Base-by-base conservation (phyloP, 306 rosid species). In the Prunus armeniaca region DNA sequence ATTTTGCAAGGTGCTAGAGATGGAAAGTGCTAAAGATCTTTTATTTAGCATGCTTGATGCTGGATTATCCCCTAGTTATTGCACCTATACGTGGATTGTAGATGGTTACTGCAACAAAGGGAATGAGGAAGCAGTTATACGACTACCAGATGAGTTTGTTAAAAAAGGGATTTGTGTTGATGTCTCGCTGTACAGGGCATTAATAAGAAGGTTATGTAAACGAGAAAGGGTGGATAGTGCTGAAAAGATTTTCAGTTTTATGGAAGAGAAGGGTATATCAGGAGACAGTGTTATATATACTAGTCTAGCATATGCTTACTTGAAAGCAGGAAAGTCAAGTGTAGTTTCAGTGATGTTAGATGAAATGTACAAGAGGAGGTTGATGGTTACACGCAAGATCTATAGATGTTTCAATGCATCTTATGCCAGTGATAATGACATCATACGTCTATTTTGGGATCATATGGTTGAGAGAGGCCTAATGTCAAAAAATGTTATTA, bases 141-240 rank as follows among this genome's bases (percentile, higher is more conserved):
- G 79, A 70, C 84, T 91, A 69, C 93, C 86, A 19, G 82, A 87
- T 51, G 96, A 91, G 81, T 85, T 90, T 74, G 81, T 79, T 70
- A 86, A 72, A 27, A 86, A 79, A 86, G 93, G 94, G 73, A 68
- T 80, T 54, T 77, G 78, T 77, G 84, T 89, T 65, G 89, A 94
- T 82, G 78, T 90, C 66, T 90, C 97, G n/a, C 73, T 87, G 34
- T 90, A 75, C 82, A 86, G 97, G 84, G 90, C 97, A 47, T 77
- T 94, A 65, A 91, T 94, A 68, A 90, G 98, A 79, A 85, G 93
- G 83, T 65, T 88, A 79, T 89, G 97, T 78, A 91, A 89, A 74
- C 77, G 71, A 71, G 96, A 85, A 71, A 90, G 75, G 69, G 60
- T 89, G 50, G 87, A 74, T n/a, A 64, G 76, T 78, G 95, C 96